Base-by-base conservation (phyloP, 2,329 filamentous ascomycete species). In the Penicillium rolfsii region DNA sequence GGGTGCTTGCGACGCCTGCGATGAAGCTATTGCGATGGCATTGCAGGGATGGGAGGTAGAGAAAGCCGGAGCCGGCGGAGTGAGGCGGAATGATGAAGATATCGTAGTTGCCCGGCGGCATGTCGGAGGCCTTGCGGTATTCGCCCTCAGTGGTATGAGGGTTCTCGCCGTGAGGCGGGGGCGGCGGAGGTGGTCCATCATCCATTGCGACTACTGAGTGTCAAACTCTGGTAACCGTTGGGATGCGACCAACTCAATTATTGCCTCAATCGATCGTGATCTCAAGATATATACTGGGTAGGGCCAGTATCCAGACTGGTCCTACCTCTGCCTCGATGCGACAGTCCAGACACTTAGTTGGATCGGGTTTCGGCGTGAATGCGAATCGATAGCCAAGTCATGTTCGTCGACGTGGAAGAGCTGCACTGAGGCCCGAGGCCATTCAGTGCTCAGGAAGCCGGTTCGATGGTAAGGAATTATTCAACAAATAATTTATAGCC, bases 81-180 rank as follows among this genome's bases (percentile, higher is more conserved):
- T 97, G 93, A 50, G 93, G 91, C 7, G 94, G 94, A 71, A 98
- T 93, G 75, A 97, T 90, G 80, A 97, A 97, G 74, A 98, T 96
- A 81, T 98, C 94, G 78, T 97, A 98, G 74, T 95, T 96, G 58
- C 94, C 93, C 1, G 90, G 84, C 2, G 94, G 94, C 52, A 97
- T 82, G 59, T 90, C 89, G 55, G 77, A 77, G 6, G 75, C 70
- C 63, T 75, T 79, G 59, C 76, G 76, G 59, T 79, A 79, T 62
- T 76, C 74, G 28, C 82, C 81, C 40, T 86, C 83, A 55, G 86
- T 83, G 22, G 85, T 86, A 75, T 89, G 89, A 53, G 91, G 90
- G 67, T 87, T 89, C 73, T 87, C 84, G 77, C 93, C 92, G 80
- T 97, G 93, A 65, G 91, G 92, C 73, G 93, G 93, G 67, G 91